phyloP scores from a whole-genome alignment of 208 protist species.

The Wallacemonas sp. region DNA sequence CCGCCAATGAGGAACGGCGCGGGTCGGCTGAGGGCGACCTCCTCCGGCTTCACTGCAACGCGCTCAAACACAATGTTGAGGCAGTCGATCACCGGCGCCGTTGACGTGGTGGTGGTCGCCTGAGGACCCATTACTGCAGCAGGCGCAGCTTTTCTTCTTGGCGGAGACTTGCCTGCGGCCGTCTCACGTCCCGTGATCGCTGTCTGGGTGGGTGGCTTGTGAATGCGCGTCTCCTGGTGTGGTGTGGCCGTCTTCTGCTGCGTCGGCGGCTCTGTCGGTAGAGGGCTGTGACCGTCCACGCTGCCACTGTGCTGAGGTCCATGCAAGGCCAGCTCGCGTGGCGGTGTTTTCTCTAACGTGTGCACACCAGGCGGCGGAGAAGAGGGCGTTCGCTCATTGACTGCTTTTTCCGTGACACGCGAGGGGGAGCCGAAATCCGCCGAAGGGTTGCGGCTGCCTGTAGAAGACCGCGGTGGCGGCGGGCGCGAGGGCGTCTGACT shows the following conservation, averaged over 20 bases:
- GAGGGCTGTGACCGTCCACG: background rate
- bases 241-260: too few species aligned
- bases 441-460: constrained; percentile 9
- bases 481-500: background rate
- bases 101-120: background rate
- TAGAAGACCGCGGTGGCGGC: constrained; percentile 9
- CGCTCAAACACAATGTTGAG: constrained; percentile 67
- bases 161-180: background rate
- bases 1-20: constrained; percentile 69
- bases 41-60: constrained; percentile 53
- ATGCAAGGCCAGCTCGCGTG: too few species aligned
- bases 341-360: too few species aligned
- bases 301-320: too few species aligned
- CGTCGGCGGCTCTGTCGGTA: background rate
- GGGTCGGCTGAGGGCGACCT: constrained; percentile 54
- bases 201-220: too few species aligned
- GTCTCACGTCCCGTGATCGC: background rate
- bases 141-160: too few species aligned
- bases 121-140: too few species aligned
- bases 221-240: background rate
- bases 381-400: too few species aligned
- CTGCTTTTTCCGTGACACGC: too few species aligned
- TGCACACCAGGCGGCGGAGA: too few species aligned
- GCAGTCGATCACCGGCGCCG: background rate
- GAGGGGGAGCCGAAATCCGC: too few species aligned